Conservation (phyloP, 306 rosid genomes). For the Quercus engelmannii region DNA sequence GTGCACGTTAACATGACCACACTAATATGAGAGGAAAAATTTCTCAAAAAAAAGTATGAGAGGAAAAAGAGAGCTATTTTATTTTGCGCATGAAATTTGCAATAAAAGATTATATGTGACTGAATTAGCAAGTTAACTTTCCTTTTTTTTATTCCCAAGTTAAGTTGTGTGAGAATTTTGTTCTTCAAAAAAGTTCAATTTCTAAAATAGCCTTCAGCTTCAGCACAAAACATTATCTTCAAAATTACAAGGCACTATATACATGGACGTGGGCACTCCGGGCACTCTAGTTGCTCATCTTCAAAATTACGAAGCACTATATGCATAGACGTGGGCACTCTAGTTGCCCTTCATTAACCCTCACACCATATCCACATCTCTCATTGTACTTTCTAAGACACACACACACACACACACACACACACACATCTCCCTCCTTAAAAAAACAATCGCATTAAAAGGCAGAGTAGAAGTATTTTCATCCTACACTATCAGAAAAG, state of each 20-base stretch:
- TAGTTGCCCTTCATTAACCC: slow-evolving; percentile 43
- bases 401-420: slow-evolving; percentile 13
- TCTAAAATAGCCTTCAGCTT: not conserved
- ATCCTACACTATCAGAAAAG: not conserved
- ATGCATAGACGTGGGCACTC: slow-evolving; percentile 66
- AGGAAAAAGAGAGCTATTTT: too few species aligned
- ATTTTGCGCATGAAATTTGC: too few species aligned
- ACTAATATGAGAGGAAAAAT: too few species aligned
- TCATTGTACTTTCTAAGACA: slow-evolving; percentile 12
- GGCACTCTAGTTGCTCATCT: slow-evolving; percentile 39
- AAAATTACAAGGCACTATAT: slow-evolving; percentile 19
- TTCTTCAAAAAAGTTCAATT: not conserved
- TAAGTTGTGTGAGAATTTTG: not conserved
- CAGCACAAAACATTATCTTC: slow-evolving; percentile 36
- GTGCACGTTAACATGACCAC: too few species aligned
- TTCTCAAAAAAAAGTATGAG: too few species aligned
- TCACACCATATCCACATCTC: slow-evolving; percentile 65
- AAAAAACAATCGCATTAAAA: not conserved
- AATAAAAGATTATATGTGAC: not conserved
- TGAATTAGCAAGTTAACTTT: not conserved
- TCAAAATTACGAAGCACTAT: slow-evolving; percentile 16
- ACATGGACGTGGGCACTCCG: slow-evolving; percentile 54
- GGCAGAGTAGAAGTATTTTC: not conserved
- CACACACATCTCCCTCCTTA: slow-evolving; percentile 1
- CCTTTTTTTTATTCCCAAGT: not conserved